Evolutionary conservation across 108 stramenopile species (phyloP).

Genomic region (Nitzschia palea): DNA sequence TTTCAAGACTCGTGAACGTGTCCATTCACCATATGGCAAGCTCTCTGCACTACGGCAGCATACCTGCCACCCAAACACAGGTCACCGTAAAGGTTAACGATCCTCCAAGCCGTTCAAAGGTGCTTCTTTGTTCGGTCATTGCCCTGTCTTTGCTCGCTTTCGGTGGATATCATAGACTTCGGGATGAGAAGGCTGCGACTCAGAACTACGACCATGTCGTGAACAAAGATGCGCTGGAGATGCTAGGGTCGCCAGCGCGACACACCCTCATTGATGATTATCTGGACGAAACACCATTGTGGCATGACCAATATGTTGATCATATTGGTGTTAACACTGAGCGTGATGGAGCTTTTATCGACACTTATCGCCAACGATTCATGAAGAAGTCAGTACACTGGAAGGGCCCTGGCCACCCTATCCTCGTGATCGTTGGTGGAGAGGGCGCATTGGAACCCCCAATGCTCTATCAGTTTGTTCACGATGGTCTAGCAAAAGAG

Average conservation of each 20-base stretch:
- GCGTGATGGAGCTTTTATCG: neutral
- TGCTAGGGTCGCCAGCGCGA: neutral
- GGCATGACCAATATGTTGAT: conserved; percentile 49
- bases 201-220: too few species aligned
- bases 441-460: conserved; percentile 52
- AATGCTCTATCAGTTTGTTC: conserved; percentile 74
- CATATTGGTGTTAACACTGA: conserved; percentile 40
- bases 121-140: neutral
- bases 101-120: neutral
- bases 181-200: too few species aligned
- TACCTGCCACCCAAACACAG: neutral
- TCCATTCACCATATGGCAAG: too few species aligned
- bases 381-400: conserved; percentile 50
- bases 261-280: neutral
- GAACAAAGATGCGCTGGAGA: too few species aligned
- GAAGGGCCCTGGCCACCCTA: conserved; percentile 72
- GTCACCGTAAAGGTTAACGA: neutral
- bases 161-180: neutral
- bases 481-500: conserved; percentile 55
- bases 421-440: conserved; percentile 76
- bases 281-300: neutral
- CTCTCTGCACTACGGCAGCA: conserved; percentile 5
- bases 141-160: neutral
- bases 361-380: conserved; percentile 52
- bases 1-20: too few species aligned